Conservation (phyloP, 306 rosid species). For the Pterocarpus santalinus region DNA sequence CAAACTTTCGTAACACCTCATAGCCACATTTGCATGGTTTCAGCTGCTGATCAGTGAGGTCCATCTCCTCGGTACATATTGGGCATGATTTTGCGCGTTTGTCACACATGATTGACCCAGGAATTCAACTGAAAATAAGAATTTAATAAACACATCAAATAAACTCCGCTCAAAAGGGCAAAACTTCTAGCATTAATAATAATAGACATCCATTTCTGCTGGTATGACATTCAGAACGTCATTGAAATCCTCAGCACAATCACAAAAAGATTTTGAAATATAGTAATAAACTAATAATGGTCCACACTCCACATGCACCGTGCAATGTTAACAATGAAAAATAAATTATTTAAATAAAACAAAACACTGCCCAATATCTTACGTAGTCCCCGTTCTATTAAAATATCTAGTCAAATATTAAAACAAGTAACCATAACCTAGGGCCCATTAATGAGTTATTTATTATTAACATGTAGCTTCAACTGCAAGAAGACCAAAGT, state of each 20-base stretch:
- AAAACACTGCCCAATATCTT: background rate
- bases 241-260: background rate
- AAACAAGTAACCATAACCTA: background rate
- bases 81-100: constrained; percentile 62
- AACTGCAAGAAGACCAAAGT: constrained; percentile 7
- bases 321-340: background rate
- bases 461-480: background rate
- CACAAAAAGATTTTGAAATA: background rate
- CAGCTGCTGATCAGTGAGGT: constrained; percentile 68
- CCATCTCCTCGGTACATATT: constrained; percentile 69
- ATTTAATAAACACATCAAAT: background rate
- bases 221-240: constrained; percentile 19
- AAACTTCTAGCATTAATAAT: constrained; percentile 16
- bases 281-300: background rate
- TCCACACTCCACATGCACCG: background rate
- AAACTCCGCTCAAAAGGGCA: background rate
- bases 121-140: constrained; percentile 34
- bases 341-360: background rate
- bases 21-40: constrained; percentile 71
- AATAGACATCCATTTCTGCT: background rate
- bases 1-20: constrained; percentile 46
- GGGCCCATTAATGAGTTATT: background rate
- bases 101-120: constrained; percentile 55
- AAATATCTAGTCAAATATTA: background rate
- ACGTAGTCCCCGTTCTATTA: background rate